phyloP scores from a whole-genome alignment of 2,329 filamentous ascomycete species.

The Cordyceps fumosorosea region DNA sequence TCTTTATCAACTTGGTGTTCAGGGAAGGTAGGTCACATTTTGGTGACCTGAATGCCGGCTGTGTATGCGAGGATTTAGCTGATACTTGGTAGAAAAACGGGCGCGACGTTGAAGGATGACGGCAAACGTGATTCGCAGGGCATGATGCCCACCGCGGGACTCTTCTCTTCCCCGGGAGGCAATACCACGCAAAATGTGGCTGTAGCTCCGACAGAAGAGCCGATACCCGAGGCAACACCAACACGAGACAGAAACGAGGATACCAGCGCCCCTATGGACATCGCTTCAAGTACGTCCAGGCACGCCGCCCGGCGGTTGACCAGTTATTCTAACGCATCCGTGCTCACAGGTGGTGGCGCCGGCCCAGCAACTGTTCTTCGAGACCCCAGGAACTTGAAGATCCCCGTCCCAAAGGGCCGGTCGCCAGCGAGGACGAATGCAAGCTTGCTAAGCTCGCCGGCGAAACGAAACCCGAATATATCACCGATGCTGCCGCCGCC shows the following conservation, averaged over 20 bases:
- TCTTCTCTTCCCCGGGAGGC: constrained; percentile 76
- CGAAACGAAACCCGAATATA: constrained; percentile 53
- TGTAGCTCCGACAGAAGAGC: constrained; percentile 2
- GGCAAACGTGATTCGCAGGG: constrained; percentile 85
- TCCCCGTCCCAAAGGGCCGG: constrained; percentile 34
- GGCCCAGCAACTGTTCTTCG: constrained; percentile 47
- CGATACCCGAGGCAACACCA: not conserved
- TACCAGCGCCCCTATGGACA: constrained; percentile 45
- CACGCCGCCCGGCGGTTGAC: not conserved
- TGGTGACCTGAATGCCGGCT: not conserved
- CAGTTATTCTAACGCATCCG: constrained; percentile 17
- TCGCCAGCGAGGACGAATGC: constrained; percentile 61
- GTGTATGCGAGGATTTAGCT: not conserved
- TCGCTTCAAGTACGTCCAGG: constrained; percentile 40
- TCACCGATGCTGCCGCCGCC: constrained; percentile 39
- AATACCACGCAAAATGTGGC: constrained; percentile 15
- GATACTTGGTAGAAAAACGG: constrained; percentile 66
- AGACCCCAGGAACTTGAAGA: constrained; percentile 35
- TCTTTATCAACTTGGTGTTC: constrained; percentile 28
- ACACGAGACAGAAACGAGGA: constrained; percentile 21
- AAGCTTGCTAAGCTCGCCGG: constrained; percentile 41
- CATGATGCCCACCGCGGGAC: constrained; percentile 76
- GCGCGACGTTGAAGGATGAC: constrained; percentile 69
- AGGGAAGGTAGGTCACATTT: constrained; percentile 30
- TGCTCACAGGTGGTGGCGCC: constrained; percentile 40